Evolutionary conservation across 371 early-diverging fungal species (phyloP), one percentile per base, ranked within the genome.

Genomic region (Mucor plumbeus): DNA sequence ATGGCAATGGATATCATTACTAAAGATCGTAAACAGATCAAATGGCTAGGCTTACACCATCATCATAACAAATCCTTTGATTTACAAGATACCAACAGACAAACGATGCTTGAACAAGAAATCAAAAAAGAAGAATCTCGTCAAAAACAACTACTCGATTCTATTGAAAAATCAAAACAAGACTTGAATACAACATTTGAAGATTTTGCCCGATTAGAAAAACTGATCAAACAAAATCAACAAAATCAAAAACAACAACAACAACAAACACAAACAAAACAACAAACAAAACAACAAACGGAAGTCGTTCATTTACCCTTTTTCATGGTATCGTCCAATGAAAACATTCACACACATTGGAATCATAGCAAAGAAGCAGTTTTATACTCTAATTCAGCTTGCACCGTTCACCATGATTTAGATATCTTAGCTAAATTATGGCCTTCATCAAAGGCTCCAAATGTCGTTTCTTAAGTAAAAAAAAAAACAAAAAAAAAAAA

Each of bases 1-100:
- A 87, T 88, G 80, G 91, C 92, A 0, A 71, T 91, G 74, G 84
- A 83, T 34, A 84, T 92, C 63, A 90, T 92, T 43, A 76, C 74
- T 10, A 90, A 89, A 68, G 88, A 84, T 55, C 82, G 84, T 56
- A 92, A 91, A 64, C 85, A 87, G 48, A 90, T 91, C 61, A 73
- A 74, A 38, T 91, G 91, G 91, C 72, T 85, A 13, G 89, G 89
- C 10, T 31, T 71, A 11, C 14, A 50, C 7, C 38, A 63, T 50
- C 31, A 50, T 15, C 50, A 63, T 26, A 26, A 26, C 26, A 26
- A 26, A 1, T 26, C 26, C 26, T 26, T 26, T 26, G 26, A 26
- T 26, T 26, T 3, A 26, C 26, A 26, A 26, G 26, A 26, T 3
- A 26, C 38, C 38, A 26, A 14, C 34, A 11, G 11, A 13, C 50